A percentile compares a stretch with the other conserved stretches of the same genome.
These are phyloP conservation scores for Dispira simplex DNA, from an alignment of 192 early-diverging fungal species.

Conservation along the genomic window DNA sequence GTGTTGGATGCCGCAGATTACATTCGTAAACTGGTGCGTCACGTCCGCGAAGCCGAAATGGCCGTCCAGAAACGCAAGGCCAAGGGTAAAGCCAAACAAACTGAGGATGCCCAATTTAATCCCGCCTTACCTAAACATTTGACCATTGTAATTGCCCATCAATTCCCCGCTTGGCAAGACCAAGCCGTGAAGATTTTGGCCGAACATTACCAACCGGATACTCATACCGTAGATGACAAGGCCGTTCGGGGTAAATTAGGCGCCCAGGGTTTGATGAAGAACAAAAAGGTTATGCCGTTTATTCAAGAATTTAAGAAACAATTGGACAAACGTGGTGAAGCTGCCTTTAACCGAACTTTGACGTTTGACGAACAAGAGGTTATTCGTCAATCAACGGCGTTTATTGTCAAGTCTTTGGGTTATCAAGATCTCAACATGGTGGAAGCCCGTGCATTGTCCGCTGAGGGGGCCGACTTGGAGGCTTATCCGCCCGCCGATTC, in stretches of 20 bases:
- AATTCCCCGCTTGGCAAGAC: slow-evolving; percentile 95
- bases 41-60: slow-evolving; percentile 66
- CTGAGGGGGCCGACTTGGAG: slow-evolving; percentile 29
- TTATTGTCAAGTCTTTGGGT: slow-evolving; percentile 39
- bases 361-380: slow-evolving; percentile 69
- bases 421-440: slow-evolving; percentile 36
- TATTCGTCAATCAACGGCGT: slow-evolving; percentile 32
- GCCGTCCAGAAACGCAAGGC: slow-evolving; percentile 65
- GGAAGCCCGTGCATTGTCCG: slow-evolving; percentile 13
- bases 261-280: slow-evolving; percentile 63
- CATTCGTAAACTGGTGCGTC: slow-evolving; percentile 52
- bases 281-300: slow-evolving; percentile 97
- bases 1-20: slow-evolving; percentile 67
- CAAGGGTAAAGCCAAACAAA: slow-evolving; percentile 37
- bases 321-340: slow-evolving; percentile 42
- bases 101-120: slow-evolving; percentile 25
- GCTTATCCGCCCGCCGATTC: slow-evolving; percentile 11
- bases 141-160: slow-evolving; percentile 60
- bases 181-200: slow-evolving; percentile 35
- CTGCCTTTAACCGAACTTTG: slow-evolving; percentile 69
- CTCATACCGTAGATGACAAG: slow-evolving; percentile 51
- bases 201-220: slow-evolving; percentile 35
- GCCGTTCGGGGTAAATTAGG: slow-evolving; percentile 51
- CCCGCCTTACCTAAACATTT: slow-evolving; percentile 47
- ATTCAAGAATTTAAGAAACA: slow-evolving; percentile 78